phyloP scores from a whole-genome alignment of 2,329 filamentous ascomycete genomes.

The Aspergillus unguis region DNA sequence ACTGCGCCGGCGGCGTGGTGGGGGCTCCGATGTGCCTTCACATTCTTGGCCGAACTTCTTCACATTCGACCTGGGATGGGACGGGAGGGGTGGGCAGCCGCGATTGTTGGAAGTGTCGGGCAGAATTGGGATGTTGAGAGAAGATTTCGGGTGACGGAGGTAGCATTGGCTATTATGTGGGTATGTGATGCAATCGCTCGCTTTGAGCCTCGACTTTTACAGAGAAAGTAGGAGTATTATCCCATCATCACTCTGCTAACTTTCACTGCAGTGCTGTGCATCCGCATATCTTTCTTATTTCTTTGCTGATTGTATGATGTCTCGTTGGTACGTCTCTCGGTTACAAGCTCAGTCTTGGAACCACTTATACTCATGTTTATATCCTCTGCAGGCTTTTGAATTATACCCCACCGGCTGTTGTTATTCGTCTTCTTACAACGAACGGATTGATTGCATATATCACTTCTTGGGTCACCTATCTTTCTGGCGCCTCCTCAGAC shows the following conservation, averaged over 20 bases:
- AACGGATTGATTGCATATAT: conserved; percentile 72
- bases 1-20: conserved; percentile 69
- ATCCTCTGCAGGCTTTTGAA: conserved; percentile 64
- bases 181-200: conserved; percentile 46
- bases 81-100: conserved; percentile 41
- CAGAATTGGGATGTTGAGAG: conserved; percentile 45
- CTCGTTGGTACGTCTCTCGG: conserved; percentile 60
- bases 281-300: conserved; percentile 77
- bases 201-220: background rate
- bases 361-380: background rate
- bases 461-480: conserved; percentile 67
- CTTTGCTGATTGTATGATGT: conserved; percentile 83
- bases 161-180: conserved; percentile 70
- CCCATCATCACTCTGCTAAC: conserved; percentile 1
- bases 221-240: background rate
- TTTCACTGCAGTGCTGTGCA: conserved; percentile 60
- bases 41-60: conserved; percentile 64
- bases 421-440: conserved; percentile 73
- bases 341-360: background rate
- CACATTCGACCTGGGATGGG: conserved; percentile 44
- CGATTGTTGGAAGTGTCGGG: conserved; percentile 35
- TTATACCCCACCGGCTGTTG: conserved; percentile 73
- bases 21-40: conserved; percentile 66
- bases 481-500: conserved; percentile 68
- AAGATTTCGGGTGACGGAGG: conserved; percentile 62